A percentile compares a stretch with the other conserved stretches of the same genome.
Evolutionary conservation across 768 basidiomycete species (phyloP).

Genomic region (Melanogaster broomeanus): DNA sequence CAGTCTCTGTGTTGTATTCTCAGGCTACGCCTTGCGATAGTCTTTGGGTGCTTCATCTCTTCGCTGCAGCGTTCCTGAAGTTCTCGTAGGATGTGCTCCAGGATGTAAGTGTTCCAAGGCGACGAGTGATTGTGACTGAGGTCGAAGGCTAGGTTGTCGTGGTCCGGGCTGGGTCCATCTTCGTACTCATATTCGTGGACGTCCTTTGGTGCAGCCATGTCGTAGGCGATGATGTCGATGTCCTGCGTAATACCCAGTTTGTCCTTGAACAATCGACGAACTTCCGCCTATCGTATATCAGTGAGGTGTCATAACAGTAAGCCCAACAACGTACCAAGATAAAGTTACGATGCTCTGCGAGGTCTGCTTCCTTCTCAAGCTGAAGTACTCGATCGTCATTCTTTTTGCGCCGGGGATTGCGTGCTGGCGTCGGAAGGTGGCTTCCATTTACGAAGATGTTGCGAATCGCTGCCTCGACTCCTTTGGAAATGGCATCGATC

Average conservation of each 20-base stretch:
- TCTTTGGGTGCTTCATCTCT: too few relatives aligned
- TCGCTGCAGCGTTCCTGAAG: neutral
- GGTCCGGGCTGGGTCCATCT: conserved; percentile 5
- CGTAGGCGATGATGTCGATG: conserved; percentile 1
- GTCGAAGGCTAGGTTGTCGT: conserved; percentile 1
- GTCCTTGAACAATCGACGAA: conserved; percentile 11
- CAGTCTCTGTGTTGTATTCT: too few relatives aligned
- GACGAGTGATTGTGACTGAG: neutral
- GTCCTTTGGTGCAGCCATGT: neutral
- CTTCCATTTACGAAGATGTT: neutral
- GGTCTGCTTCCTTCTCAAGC: neutral
- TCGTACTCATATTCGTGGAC: conserved; percentile 6
- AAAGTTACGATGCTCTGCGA: conserved; percentile 1
- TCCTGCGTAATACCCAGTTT: conserved; percentile 6
- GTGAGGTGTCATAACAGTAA: neutral
- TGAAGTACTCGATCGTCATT: neutral
- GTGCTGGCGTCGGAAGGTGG: neutral
- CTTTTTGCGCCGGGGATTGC: neutral
- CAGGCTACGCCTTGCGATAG: too few relatives aligned
- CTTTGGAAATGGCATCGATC: neutral
- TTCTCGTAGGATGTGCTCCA: conserved; percentile 1
- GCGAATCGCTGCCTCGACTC: neutral
- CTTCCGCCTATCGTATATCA: conserved; percentile 4
- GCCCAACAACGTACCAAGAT: conserved; percentile 4
- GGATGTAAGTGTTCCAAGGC: conserved; percentile 6